Percentiles rank a stretch among this genome's conserved stretches.
Conservation (phyloP, 2,329 filamentous ascomycete genomes). For the Alternaria sp. region DNA sequence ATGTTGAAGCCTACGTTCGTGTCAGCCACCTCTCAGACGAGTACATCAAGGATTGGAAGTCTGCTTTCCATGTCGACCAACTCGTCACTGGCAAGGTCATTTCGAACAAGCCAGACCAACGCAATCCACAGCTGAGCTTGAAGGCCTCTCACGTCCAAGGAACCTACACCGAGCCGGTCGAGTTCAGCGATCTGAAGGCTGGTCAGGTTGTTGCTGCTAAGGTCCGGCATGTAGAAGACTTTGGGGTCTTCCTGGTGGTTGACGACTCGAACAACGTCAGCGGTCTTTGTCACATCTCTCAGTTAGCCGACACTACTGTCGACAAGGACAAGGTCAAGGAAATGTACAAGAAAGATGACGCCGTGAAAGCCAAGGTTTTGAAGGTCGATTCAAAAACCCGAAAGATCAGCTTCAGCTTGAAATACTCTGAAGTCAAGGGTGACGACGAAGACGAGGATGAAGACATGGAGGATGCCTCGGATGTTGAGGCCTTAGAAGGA, state of each 20-base stretch:
- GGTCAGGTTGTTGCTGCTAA: constrained; percentile 88
- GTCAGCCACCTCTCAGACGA: constrained; percentile 88
- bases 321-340: constrained; percentile 88
- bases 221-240: constrained; percentile 91
- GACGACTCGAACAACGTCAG: constrained; percentile 88
- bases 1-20: constrained; percentile 81
- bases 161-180: constrained; percentile 75
- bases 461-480: constrained; percentile 48
- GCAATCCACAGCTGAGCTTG: constrained; percentile 82
- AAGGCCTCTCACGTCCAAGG: constrained; percentile 84
- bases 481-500: constrained; percentile 25
- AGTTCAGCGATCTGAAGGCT: constrained; percentile 75
- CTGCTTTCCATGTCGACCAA: constrained; percentile 84
- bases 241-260: constrained; percentile 90
- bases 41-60: constrained; percentile 95
- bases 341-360: constrained; percentile 87
- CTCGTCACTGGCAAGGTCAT: constrained; percentile 87
- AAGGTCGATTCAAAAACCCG: constrained; percentile 76
- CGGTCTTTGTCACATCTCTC: constrained; percentile 87
- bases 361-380: constrained; percentile 89
- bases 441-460: constrained; percentile 53
- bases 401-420: constrained; percentile 87
- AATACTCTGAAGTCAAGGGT: constrained; percentile 85
- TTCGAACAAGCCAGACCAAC: constrained; percentile 69
- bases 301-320: constrained; percentile 85